phyloP scores from a whole-genome alignment of 2,329 filamentous ascomycete species.

The Clarireedia hainanense region DNA sequence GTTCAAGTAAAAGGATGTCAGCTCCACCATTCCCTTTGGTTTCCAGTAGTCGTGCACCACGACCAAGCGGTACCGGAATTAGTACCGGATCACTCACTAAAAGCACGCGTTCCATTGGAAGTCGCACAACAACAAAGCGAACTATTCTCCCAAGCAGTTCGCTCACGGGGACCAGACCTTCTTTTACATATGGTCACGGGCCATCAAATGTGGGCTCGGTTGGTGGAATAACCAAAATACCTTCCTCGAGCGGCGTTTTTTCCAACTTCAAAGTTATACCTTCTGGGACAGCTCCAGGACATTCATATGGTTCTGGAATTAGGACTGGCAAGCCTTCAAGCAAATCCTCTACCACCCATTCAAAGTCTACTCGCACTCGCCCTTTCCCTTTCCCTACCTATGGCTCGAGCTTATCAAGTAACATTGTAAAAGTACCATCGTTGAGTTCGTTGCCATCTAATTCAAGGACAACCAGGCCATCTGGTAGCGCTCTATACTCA shows the following conservation, averaged over 20 bases:
- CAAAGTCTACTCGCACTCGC: background rate
- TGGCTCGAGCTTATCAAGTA: background rate
- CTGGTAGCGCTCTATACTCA: too few species aligned
- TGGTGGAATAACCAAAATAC: too few species aligned
- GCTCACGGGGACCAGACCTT: too few species aligned
- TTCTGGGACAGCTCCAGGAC: background rate
- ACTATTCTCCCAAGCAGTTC: background rate
- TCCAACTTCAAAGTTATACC: too few species aligned
- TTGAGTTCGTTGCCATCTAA: too few species aligned
- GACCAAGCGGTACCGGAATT: background rate
- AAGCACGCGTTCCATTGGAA: background rate
- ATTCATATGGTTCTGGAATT: background rate
- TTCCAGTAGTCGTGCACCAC: background rate
- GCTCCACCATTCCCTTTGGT: background rate
- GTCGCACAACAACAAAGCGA: background rate
- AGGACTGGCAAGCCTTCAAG: too few species aligned
- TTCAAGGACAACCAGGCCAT: too few species aligned
- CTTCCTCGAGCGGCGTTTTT: too few species aligned
- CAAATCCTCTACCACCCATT: background rate
- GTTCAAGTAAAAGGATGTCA: background rate
- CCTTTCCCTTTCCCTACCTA: background rate
- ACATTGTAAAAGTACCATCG: background rate
- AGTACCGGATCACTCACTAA: background rate
- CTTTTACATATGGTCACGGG: too few species aligned
- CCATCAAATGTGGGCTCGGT: too few species aligned